Percentiles rank a stretch among this genome's conserved stretches.
phyloP scores from a whole-genome alignment of 495 filamentous ascomycete species.

The Chaetomium tenue region DNA sequence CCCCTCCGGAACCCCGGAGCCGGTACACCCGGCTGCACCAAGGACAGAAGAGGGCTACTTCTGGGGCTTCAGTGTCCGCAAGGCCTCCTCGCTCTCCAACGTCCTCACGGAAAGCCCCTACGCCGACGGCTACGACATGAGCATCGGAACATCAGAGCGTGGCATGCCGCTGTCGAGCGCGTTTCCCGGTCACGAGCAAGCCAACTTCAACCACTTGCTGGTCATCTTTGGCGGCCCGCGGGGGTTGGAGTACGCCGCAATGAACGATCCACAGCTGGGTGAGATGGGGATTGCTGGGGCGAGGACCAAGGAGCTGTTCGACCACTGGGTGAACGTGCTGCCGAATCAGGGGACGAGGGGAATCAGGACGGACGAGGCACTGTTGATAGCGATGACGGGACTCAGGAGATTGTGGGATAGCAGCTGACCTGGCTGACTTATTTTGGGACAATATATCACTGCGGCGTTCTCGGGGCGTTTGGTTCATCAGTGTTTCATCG shows the following conservation, averaged over 20 bases:
- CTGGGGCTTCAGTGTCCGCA: constrained; percentile 69
- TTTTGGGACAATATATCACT: not conserved
- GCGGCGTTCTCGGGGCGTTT: not conserved
- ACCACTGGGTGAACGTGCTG: constrained; percentile 72
- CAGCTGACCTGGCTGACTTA: constrained; percentile 24
- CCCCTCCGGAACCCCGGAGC: constrained; percentile 45
- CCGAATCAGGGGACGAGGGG: constrained; percentile 73
- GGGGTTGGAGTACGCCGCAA: constrained; percentile 67
- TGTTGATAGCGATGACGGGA: constrained; percentile 65
- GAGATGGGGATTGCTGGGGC: constrained; percentile 54
- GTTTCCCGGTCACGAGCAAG: constrained; percentile 44
- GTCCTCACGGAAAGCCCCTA: constrained; percentile 65
- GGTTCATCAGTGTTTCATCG: not conserved
- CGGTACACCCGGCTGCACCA: constrained; percentile 59
- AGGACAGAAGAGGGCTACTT: constrained; percentile 69
- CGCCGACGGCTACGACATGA: constrained; percentile 64
- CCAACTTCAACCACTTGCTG: constrained; percentile 62
- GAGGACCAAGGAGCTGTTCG: constrained; percentile 64
- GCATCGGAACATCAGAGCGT: constrained; percentile 73
- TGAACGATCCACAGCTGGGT: constrained; percentile 59
- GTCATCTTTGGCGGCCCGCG: constrained; percentile 71
- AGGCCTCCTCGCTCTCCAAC: constrained; percentile 55
- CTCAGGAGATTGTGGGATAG: constrained; percentile 55
- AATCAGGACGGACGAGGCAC: constrained; percentile 74
- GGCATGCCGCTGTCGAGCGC: constrained; percentile 53